A percentile compares a stretch with the other conserved stretches of the same genome.
Evolutionary conservation across 257 asterid species (phyloP).

Genomic region (Cordia subcordata): DNA sequence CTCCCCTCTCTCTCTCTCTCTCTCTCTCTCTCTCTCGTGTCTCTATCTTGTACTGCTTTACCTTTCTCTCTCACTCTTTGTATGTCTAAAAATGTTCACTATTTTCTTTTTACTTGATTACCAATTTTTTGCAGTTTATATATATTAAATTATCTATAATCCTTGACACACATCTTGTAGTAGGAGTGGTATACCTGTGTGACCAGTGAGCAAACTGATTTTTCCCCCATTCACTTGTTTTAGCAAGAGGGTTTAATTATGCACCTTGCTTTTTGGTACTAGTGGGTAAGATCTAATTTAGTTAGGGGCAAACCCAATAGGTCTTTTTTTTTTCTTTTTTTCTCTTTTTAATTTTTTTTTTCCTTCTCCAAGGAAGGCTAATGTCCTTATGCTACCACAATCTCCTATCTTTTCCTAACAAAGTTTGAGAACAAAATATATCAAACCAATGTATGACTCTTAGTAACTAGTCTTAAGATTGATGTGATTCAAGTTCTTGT

Average conservation of each 20-base stretch:
- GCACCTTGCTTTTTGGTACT: neutral
- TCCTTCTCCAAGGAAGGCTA: too few relatives aligned
- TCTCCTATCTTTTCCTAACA: too few relatives aligned
- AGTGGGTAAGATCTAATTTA: neutral
- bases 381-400: too few relatives aligned
- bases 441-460: too few relatives aligned
- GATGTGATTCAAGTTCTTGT: too few relatives aligned
- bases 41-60: neutral
- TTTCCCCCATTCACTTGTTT: conserved; percentile 14
- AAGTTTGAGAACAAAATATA: too few relatives aligned
- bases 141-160: too few relatives aligned
- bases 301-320: too few relatives aligned
- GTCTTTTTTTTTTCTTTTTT: too few relatives aligned
- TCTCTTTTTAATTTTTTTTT: too few relatives aligned
- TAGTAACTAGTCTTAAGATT: too few relatives aligned
- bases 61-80: conserved; percentile 4
- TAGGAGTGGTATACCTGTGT: conserved; percentile 7
- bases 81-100: neutral
- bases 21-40: neutral
- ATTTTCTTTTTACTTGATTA: conserved; percentile 2
- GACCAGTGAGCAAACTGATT: conserved; percentile 9
- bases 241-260: neutral
- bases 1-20: conserved; percentile 13
- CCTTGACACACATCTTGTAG: neutral
- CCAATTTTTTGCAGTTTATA: conserved; percentile 5